Evolutionary conservation across 2,329 filamentous ascomycete genomes (phyloP).

Genomic region (Nemania serpens): DNA sequence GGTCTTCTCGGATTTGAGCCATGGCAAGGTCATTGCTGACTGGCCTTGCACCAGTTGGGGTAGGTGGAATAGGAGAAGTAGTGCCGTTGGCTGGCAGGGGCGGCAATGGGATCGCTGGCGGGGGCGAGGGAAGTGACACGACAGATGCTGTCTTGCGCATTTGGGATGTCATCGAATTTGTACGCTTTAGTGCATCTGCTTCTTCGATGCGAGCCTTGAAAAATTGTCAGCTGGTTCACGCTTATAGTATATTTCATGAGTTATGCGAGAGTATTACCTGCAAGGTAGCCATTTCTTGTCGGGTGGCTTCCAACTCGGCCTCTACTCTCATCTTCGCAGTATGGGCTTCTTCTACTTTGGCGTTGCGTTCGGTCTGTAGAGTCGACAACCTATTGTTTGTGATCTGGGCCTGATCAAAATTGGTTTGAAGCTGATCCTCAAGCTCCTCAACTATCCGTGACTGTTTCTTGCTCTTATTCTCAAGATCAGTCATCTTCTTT

Average conservation of each 20-base stretch:
- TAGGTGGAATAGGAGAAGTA: conserved; percentile 56
- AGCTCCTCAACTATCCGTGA: conserved; percentile 91
- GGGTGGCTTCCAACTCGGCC: conserved; percentile 68
- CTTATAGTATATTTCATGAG: not conserved
- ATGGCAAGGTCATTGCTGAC: conserved; percentile 79
- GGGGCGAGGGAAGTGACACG: conserved; percentile 85
- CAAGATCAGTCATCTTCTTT: conserved; percentile 66
- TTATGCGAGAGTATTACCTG: conserved; percentile 62
- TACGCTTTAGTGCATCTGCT: conserved; percentile 54
- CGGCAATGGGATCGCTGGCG: conserved; percentile 93
- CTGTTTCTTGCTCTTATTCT: conserved; percentile 83
- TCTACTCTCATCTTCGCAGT: conserved; percentile 66
- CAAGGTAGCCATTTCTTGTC: conserved; percentile 73
- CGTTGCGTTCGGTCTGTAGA: conserved; percentile 73
- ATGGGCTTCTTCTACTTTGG: conserved; percentile 79
- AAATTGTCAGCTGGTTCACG: conserved; percentile 9
- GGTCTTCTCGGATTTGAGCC: conserved; percentile 86
- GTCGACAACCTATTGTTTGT: conserved; percentile 85
- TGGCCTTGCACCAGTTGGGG: conserved; percentile 67
- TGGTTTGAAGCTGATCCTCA: conserved; percentile 92
- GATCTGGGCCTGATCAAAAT: conserved; percentile 89
- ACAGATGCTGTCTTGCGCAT: conserved; percentile 85
- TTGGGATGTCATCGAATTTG: conserved; percentile 66
- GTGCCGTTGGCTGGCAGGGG: conserved; percentile 72
- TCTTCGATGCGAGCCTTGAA: conserved; percentile 40